These are phyloP conservation scores for Phoenix roebelenii DNA, from an alignment of 176 grass and related monocot genomes.

Conservation along the genomic window DNA sequence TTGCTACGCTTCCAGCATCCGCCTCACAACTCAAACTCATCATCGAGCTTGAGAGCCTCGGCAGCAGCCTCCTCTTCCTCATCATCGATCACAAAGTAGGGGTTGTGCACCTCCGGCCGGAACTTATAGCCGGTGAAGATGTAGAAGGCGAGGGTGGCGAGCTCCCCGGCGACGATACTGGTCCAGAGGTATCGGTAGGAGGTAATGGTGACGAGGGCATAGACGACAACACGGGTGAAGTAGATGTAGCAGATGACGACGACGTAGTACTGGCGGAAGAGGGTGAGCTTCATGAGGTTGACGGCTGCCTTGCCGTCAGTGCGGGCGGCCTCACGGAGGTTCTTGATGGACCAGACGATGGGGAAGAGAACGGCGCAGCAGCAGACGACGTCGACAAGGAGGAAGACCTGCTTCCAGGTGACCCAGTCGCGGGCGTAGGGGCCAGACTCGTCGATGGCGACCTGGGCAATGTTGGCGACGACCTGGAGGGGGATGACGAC, in stretches of 20 bases:
- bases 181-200: conserved; percentile 87
- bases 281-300: conserved; percentile 80
- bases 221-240: conserved; percentile 90
- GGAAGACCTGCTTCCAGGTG: conserved; percentile 87
- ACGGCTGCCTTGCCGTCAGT: conserved; percentile 60
- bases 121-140: conserved; percentile 82
- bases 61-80: conserved; percentile 82
- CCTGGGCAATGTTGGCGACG: conserved; percentile 87
- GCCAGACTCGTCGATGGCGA: conserved; percentile 82
- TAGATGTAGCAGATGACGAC: conserved; percentile 98
- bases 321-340: conserved; percentile 86
- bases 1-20: background rate
- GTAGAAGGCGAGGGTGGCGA: conserved; percentile 87
- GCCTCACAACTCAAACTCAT: conserved; percentile 86
- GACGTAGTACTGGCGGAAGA: conserved; percentile 95
- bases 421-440: conserved; percentile 78
- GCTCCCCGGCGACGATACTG: conserved; percentile 59
- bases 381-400: conserved; percentile 89
- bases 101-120: conserved; percentile 78
- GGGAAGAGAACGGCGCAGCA: conserved; percentile 90
- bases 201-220: conserved; percentile 77
- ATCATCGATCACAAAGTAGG: conserved; percentile 72
- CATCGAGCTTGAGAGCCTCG: conserved; percentile 85
- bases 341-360: conserved; percentile 96
- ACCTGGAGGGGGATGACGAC: conserved; percentile 60